Conservation (phyloP, 2,329 filamentous ascomycete species). For the Colletotrichum melonis region DNA sequence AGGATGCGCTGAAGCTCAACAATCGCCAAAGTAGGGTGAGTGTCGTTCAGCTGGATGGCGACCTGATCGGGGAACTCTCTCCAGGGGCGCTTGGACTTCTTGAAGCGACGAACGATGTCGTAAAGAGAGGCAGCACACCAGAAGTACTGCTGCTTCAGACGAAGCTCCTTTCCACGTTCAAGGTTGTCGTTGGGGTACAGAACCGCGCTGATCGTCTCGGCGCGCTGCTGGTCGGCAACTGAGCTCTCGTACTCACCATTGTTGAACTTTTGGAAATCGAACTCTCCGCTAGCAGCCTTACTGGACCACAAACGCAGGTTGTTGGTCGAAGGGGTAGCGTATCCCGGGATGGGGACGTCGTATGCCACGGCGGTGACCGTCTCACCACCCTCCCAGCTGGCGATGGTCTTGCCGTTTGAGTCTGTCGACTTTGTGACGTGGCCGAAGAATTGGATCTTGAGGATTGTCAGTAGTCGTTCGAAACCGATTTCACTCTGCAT, state of each 20-base stretch:
- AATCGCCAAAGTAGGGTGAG: constrained; percentile 94
- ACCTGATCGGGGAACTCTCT: constrained; percentile 93
- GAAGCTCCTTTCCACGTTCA: constrained; percentile 94
- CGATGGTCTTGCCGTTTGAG: constrained; percentile 78
- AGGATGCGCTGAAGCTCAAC: constrained; percentile 96
- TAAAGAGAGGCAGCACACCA: constrained; percentile 98
- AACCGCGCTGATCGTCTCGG: constrained; percentile 98
- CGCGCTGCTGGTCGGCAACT: constrained; percentile 96
- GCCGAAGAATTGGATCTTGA: constrained; percentile 90
- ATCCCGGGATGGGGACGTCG: constrained; percentile 92
- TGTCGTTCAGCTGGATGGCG: constrained; percentile 98
- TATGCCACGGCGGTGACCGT: constrained; percentile 92
- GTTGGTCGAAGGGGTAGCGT: constrained; percentile 90
- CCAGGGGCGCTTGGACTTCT: constrained; percentile 94
- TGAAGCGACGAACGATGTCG: constrained; percentile 97
- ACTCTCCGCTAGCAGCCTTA: constrained; percentile 96
- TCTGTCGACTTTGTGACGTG: constrained; percentile 81
- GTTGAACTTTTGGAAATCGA: constrained; percentile 99
- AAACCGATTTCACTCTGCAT: neutral
- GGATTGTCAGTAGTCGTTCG: neutral
- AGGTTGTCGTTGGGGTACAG: constrained; percentile 98
- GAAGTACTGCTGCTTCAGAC: constrained; percentile 99
- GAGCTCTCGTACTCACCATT: constrained; percentile 97
- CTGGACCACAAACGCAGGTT: constrained; percentile 98
- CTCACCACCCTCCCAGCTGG: constrained; percentile 92